These are phyloP conservation scores for Ophiosphaerella herpotricha DNA, from an alignment of 2,329 filamentous ascomycete species.

Conservation along the genomic window DNA sequence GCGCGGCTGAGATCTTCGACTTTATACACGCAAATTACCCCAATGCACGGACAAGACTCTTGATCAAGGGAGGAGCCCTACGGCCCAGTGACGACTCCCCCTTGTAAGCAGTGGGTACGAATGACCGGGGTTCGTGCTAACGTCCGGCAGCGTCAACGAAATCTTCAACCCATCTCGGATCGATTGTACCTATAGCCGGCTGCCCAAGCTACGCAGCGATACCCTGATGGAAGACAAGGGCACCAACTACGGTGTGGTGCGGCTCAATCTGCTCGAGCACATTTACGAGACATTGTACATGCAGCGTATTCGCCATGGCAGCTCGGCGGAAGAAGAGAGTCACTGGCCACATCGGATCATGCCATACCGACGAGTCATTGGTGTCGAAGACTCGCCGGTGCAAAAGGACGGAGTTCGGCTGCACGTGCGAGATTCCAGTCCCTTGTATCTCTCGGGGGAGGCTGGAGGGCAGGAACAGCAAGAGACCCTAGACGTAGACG, in stretches of 20 bases:
- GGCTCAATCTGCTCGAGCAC: slow-evolving; percentile 85
- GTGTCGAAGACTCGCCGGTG: slow-evolving; percentile 58
- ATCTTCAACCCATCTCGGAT: slow-evolving; percentile 91
- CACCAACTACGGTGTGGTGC: slow-evolving; percentile 94
- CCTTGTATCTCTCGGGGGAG: slow-evolving; percentile 36
- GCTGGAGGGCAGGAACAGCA: slow-evolving; percentile 49
- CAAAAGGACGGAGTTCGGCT: slow-evolving; percentile 38
- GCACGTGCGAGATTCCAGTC: slow-evolving; percentile 59
- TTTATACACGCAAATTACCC: slow-evolving; percentile 83
- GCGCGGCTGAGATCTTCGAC: slow-evolving; percentile 92
- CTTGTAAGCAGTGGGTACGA: slow-evolving; percentile 66
- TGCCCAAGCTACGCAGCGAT: slow-evolving; percentile 64
- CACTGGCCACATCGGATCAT: slow-evolving; percentile 84
- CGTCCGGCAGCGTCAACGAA: slow-evolving; percentile 74
- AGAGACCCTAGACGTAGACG: slow-evolving; percentile 74
- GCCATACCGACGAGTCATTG: slow-evolving; percentile 67
- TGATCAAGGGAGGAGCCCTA: slow-evolving; percentile 83
- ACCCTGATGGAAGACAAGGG: slow-evolving; percentile 72
- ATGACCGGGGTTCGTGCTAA: slow-evolving; percentile 28
- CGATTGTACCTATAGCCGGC: slow-evolving; percentile 73
- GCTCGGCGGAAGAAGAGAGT: slow-evolving; percentile 62
- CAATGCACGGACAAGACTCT: slow-evolving; percentile 74
- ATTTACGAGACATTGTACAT: slow-evolving; percentile 88
- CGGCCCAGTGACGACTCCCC: slow-evolving; percentile 94
- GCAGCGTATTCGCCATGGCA: slow-evolving; percentile 71